Percentiles rank a stretch among this genome's conserved stretches.
Evolutionary conservation across 2,329 filamentous ascomycete species (phyloP).

Genomic region (Fusarium neocosmosporiellum): DNA sequence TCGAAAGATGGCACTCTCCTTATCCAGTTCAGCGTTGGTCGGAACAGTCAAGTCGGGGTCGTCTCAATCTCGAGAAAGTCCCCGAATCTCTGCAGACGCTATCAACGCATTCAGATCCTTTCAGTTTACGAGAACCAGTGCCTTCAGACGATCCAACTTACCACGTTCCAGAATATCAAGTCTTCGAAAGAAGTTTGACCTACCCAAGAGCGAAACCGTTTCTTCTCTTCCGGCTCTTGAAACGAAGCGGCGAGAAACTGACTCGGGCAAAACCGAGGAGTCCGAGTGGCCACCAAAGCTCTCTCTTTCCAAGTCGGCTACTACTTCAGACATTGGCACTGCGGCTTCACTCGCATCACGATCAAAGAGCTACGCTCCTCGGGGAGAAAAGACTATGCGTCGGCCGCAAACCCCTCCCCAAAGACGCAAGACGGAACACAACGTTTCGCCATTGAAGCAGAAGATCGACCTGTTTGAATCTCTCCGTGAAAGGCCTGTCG

Average conservation of each 20-base stretch:
- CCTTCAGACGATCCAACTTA: slow-evolving; percentile 7
- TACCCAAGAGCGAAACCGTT: slow-evolving; percentile 11
- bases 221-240: slow-evolving; percentile 17
- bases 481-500: slow-evolving; percentile 15
- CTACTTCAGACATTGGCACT: slow-evolving; percentile 3
- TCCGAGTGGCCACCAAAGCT: slow-evolving; percentile 3
- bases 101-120: slow-evolving; percentile 10
- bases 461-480: slow-evolving; percentile 48
- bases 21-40: slow-evolving; percentile 28
- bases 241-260: slow-evolving; percentile 18
- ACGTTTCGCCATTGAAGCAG: slow-evolving; percentile 40
- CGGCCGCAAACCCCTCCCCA: neutral
- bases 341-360: neutral
- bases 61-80: slow-evolving; percentile 1
- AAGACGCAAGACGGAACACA: slow-evolving; percentile 13
- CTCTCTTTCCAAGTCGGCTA: slow-evolving; percentile 15
- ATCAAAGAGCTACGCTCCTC: slow-evolving; percentile 9
- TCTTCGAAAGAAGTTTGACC: slow-evolving; percentile 38
- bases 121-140: neutral
- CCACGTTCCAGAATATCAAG: slow-evolving; percentile 38
- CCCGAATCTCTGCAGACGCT: neutral
- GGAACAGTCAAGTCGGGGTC: slow-evolving; percentile 3
- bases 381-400: neutral
- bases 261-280: neutral
- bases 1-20: slow-evolving; percentile 38